Evolutionary conservation across 208 protist species (phyloP), one percentile per base, ranked within the genome.

Genomic region (Wallacemonas collosoma): DNA sequence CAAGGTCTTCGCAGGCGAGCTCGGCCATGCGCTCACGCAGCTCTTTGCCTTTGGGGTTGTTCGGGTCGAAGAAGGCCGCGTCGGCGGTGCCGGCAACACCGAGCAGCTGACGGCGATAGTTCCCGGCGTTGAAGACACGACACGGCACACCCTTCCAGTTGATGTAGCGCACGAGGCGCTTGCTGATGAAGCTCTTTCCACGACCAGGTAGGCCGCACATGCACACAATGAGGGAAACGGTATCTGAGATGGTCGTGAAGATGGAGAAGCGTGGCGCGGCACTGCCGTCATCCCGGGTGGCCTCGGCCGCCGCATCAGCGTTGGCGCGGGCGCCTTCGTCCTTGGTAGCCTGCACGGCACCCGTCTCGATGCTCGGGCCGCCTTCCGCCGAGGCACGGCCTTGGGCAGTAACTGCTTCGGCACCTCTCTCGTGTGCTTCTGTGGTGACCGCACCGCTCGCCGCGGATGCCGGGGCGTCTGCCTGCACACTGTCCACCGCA

Each of bases 101-200:
- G 4, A 98, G 71, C 26, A 96, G 69, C 68, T 94, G 72, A 11
- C 94, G 86, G 7, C 94, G 83, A 71, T 97, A 97, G 73, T 89
- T 82, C 7, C 92, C 92, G 0, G 90, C 92, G 70, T 98, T 98
- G 80, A 98, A 98, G 11, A 97, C 91, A 3, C 76, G 66, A 68
- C 91, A 96, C 2, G 89, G 83, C 9, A 97, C 85, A 63, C 94
- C 94, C 60, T 95, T 94, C 94, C 94, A 98, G 69, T 95, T 95
- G 64, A 97, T 83, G 82, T 98, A 98, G 17, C 94, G 88, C 72
- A 89, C 76, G 6, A 98, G 69, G 7, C 90, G 85, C 65, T 82
- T 77, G 60, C 84, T 79, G 72, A 95, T 96, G 74, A 94, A 98
- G 36, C 87, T 95, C 76, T 98, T 98, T 0, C 94, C 94, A 4